Evolutionary conservation across 768 basidiomycete species (phyloP).

Genomic region (Pisolithus tinctorius): DNA sequence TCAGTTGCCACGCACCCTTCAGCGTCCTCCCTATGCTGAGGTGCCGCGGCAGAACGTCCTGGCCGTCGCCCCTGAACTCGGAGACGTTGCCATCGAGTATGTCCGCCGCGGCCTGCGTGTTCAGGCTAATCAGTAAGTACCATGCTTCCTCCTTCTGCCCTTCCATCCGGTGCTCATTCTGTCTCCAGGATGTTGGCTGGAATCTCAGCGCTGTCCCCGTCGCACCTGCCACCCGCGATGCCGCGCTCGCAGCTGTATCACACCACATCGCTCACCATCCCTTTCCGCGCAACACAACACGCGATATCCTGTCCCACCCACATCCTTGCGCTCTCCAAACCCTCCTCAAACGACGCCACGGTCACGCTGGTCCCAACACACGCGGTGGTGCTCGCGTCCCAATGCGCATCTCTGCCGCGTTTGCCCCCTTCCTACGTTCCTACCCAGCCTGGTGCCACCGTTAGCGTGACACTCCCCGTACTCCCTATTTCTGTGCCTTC

Average conservation of each 20-base stretch:
- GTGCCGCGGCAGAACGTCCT: conserved; percentile 49
- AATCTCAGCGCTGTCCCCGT: conserved; percentile 42
- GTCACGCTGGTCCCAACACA: conserved; percentile 58
- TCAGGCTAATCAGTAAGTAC: conserved; percentile 38
- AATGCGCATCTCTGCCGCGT: conserved; percentile 59
- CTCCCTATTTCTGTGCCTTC: conserved; percentile 57
- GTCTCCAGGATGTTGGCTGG: conserved; percentile 31
- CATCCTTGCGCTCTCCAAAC: conserved; percentile 40
- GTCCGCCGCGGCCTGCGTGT: conserved; percentile 45
- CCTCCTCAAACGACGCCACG: conserved; percentile 26
- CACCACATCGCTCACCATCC: conserved; percentile 25
- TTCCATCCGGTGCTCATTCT: conserved; percentile 26
- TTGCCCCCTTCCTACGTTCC: conserved; percentile 36
- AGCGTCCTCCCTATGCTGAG: conserved; percentile 52
- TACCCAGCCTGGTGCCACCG: conserved; percentile 25
- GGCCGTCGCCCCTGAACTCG: conserved; percentile 47
- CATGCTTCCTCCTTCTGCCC: conserved; percentile 1
- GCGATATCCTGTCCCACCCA: conserved; percentile 39
- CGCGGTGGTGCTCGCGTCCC: conserved; percentile 58
- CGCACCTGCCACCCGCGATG: conserved; percentile 32
- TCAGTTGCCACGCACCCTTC: conserved; percentile 67
- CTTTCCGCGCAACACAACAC: conserved; percentile 22
- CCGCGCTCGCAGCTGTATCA: conserved; percentile 26
- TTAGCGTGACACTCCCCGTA: conserved; percentile 48
- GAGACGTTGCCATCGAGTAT: conserved; percentile 54